phyloP scores from a whole-genome alignment of 228 moss, liverwort and hornwort genomes.

The Sphagnum fallax region DNA sequence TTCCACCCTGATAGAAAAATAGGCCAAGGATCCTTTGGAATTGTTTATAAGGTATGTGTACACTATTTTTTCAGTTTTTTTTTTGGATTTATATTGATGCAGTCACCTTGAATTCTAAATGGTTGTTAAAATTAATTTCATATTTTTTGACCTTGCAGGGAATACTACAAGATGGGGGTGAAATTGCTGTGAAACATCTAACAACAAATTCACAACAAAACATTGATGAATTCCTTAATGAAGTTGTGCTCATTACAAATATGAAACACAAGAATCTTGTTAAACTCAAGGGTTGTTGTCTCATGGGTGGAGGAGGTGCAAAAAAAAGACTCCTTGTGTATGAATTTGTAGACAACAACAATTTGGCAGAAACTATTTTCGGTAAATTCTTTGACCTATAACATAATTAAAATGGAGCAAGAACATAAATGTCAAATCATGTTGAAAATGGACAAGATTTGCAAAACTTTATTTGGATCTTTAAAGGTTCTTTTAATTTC shows the following conservation, averaged over 20 bases:
- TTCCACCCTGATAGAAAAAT: too few relatives aligned
- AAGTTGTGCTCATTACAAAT: conserved; percentile 61
- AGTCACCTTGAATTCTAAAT: too few relatives aligned
- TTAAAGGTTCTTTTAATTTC: too few relatives aligned
- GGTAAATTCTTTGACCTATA: conserved; percentile 15
- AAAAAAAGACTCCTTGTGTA: conserved; percentile 61
- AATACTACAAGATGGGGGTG: conserved; percentile 27
- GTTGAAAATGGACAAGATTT: too few relatives aligned
- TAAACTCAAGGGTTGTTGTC: conserved; percentile 69
- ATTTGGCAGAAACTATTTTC: conserved; percentile 43
- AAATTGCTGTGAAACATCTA: conserved; percentile 66
- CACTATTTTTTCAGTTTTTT: too few relatives aligned
- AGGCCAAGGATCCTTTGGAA: too few relatives aligned
- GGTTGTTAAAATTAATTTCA: too few relatives aligned
- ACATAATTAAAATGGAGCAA: too few relatives aligned
- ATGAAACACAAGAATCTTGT: conserved; percentile 71
- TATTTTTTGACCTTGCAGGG: conserved; percentile 20
- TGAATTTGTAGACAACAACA: conserved; percentile 53
- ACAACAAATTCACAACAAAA: conserved; percentile 57
- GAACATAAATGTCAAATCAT: not conserved
- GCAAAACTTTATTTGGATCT: too few relatives aligned
- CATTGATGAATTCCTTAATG: conserved; percentile 59
- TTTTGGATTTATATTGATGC: too few relatives aligned
- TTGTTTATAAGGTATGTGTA: too few relatives aligned
- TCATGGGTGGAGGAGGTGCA: conserved; percentile 15